Base-by-base conservation (phyloP, 2,329 filamentous ascomycete species). In the Aaosphaeria arxii region DNA sequence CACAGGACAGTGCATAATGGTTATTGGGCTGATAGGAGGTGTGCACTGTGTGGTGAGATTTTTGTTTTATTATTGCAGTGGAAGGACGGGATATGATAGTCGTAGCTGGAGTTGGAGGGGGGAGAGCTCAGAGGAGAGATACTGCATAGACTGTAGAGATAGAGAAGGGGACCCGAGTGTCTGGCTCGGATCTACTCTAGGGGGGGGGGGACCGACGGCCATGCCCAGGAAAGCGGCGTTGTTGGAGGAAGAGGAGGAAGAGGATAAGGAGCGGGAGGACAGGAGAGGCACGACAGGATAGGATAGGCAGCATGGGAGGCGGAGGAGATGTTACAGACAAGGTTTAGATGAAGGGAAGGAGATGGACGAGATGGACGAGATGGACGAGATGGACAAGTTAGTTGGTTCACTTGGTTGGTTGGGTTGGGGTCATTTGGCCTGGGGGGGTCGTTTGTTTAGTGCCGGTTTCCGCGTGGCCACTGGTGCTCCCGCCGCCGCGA, bases 401-500 rank as follows among this genome's bases (percentile, higher is more conserved):
- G 32, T 9, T 9, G 33, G 33, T 36, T 9, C 33, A n/a, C 7
- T 9, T 9, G 33, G 33, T 9, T 2, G n/a, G 33, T 9, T n/a
- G 33, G 7, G 11, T 40, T 40, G 17, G 39, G 9, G 9, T 9
- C 11, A 7, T n/a, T 17, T 28, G 7, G 39, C 39, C 39, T n/a
- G 9, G 9, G 7, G 7, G 17, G 39, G 7, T 28, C 7, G 39
- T 40, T 24, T n/a, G 9, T 17, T 56, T 67, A 64, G 62, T 50
- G 53, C 50, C 45, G 45, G 49, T 53, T 53, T 57, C 61, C 62
- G 62, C 61, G 58, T 65, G 59, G 49, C n/a, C 33, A 36, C 33
- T 49, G 31, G 42, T 61, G 55, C 56, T 66, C 59, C 63, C 63
- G 62, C 50, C 56, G 62, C 63, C 61, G 63, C 62, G 61, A 59